Evolutionary conservation across 2,329 filamentous ascomycete genomes (phyloP).

Genomic region (Oidium heveae): DNA sequence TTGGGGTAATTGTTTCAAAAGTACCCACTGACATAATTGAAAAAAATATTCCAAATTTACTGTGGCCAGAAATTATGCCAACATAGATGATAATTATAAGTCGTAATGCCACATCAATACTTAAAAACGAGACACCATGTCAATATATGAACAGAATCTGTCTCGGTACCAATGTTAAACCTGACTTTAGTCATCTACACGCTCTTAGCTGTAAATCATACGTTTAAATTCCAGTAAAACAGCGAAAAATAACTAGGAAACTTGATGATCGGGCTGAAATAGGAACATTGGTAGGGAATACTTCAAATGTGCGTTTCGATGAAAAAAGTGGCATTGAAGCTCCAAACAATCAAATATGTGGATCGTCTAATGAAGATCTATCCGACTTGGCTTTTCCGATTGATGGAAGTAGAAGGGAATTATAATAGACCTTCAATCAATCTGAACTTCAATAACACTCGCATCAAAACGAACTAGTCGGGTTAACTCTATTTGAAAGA

Average conservation of each 20-base stretch:
- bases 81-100: not conserved
- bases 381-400: not conserved
- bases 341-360: no score
- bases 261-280: no score
- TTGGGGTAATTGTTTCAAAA: not conserved
- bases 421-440: not conserved
- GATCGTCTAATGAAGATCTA: not conserved
- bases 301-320: no score
- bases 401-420: not conserved
- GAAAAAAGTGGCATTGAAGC: no score
- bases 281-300: no score
- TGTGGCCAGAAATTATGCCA: not conserved
- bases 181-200: no score
- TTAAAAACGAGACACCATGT: not conserved
- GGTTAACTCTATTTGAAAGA: not conserved
- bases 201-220: no score
- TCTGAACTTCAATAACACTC: not conserved
- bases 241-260: no score
- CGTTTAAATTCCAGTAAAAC: no score
- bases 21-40: not conserved
- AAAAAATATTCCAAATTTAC: not conserved
- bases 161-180: no score
- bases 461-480: not conserved
- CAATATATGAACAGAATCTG: not conserved
- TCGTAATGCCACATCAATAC: not conserved